These are phyloP conservation scores for Neofusicoccum cordaticola DNA, from an alignment of 2,329 filamentous ascomycete genomes.

Conservation along the genomic window DNA sequence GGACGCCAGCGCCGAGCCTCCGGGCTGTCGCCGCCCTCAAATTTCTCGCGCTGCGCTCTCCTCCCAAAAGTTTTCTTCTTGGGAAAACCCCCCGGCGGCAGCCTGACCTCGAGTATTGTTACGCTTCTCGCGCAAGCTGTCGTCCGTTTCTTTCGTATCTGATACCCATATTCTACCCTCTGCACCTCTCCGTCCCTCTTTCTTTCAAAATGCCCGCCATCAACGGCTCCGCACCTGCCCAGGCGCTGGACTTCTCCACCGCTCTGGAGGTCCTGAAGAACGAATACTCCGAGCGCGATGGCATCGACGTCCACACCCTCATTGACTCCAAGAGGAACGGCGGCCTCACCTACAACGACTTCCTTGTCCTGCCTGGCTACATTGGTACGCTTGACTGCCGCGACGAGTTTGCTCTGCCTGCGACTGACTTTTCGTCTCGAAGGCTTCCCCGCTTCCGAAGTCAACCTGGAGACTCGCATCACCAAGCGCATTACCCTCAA, in stretches of 20 bases:
- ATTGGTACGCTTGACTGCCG: slow-evolving; percentile 60
- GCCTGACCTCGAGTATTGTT: slow-evolving; percentile 51
- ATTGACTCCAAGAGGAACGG: slow-evolving; percentile 90
- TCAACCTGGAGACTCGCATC: slow-evolving; percentile 82
- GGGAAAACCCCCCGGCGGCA: slow-evolving; percentile 52
- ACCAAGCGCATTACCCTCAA: slow-evolving; percentile 96
- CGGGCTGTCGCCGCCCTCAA: slow-evolving; percentile 12
- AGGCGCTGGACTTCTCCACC: slow-evolving; percentile 69
- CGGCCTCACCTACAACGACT: slow-evolving; percentile 98
- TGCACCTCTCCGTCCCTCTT: not conserved
- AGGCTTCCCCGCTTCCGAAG: slow-evolving; percentile 88
- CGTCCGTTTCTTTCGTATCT: slow-evolving; percentile 27
- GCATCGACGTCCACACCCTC: slow-evolving; percentile 79
- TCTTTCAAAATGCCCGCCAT: slow-evolving; percentile 64
- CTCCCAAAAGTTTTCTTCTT: slow-evolving; percentile 39
- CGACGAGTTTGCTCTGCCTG: not conserved
- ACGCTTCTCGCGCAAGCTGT: slow-evolving; percentile 24
- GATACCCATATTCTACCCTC: slow-evolving; percentile 10
- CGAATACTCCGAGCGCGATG: slow-evolving; percentile 78
- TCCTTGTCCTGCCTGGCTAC: slow-evolving; percentile 92
- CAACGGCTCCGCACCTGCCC: slow-evolving; percentile 57
- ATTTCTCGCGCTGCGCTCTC: slow-evolving; percentile 23
- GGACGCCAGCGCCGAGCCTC: slow-evolving; percentile 11
- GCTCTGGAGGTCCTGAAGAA: slow-evolving; percentile 75
- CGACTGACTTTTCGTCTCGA: slow-evolving; percentile 23